Percentiles rank a stretch among this genome's conserved stretches.
Evolutionary conservation across 306 rosid genomes (phyloP).

Genomic region (Cyamopsis tetragonoloba): DNA sequence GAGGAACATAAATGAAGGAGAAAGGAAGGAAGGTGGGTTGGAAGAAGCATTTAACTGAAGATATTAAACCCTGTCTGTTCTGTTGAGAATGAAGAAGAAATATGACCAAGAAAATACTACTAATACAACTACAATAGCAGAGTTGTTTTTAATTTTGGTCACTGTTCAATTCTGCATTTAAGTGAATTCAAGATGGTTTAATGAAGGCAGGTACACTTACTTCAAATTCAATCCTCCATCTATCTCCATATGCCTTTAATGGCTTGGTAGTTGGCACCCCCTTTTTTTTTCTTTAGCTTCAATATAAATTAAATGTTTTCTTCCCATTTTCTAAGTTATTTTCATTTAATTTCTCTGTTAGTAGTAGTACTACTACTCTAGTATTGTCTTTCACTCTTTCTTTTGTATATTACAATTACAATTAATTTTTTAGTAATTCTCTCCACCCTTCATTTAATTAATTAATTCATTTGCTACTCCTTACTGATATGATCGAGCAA

Average conservation of each 20-base stretch:
- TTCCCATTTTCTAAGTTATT: constrained; percentile 2
- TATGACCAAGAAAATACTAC: constrained; percentile 46
- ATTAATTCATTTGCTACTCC: not conserved
- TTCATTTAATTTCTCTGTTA: no score
- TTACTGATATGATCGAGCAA: no score
- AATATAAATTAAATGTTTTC: no score
- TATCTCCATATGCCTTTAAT: constrained; percentile 45
- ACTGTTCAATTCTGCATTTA: constrained; percentile 73
- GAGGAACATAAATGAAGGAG: constrained; percentile 61
- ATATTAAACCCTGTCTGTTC: no score
- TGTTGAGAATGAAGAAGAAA: constrained; percentile 42
- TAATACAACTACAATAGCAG: no score
- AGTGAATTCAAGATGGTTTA: constrained; percentile 78
- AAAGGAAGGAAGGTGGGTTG: constrained; percentile 69
- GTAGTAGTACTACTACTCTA: no score
- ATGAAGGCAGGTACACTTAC: constrained; percentile 79
- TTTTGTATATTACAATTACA: no score
- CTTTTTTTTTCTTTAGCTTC: not conserved
- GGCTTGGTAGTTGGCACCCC: constrained; percentile 38
- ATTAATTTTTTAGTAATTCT: not conserved
- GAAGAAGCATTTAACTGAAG: constrained; percentile 55
- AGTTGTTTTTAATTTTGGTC: constrained; percentile 53
- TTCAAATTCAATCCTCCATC: constrained; percentile 43
- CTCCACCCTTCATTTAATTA: not conserved
- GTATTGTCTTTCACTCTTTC: not conserved